Conservation (phyloP, 1,284 basidiomycete species). For the Exobasidium rhododendri region DNA sequence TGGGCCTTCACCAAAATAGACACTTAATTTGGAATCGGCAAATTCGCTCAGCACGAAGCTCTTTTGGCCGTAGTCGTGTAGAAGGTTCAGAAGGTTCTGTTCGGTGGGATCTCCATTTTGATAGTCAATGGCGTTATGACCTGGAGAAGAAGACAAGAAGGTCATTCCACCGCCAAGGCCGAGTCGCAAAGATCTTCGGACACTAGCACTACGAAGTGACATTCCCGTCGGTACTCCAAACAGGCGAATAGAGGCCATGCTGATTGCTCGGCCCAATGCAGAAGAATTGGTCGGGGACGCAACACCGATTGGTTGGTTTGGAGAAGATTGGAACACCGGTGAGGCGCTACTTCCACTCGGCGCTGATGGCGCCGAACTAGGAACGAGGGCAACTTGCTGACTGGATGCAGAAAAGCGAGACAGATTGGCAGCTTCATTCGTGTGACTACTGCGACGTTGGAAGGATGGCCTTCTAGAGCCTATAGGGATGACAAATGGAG, state of each 20-base stretch:
- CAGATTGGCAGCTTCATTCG: not conserved
- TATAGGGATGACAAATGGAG: conserved; percentile 39
- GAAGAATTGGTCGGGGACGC: conserved; percentile 5
- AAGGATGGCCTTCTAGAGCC: conserved; percentile 32
- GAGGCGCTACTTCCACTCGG: not conserved
- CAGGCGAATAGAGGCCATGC: conserved; percentile 81
- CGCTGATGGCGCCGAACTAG: not conserved
- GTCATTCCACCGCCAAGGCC: not conserved
- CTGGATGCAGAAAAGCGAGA: not conserved
- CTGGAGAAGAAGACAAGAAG: not conserved
- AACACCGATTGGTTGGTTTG: not conserved
- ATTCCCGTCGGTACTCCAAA: conserved; percentile 66
- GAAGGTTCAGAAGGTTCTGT: conserved; percentile 68
- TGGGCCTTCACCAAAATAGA: conserved; percentile 61
- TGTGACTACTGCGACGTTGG: conserved; percentile 8
- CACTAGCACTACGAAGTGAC: conserved; percentile 38
- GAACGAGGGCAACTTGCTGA: not conserved
- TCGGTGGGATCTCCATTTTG: conserved; percentile 57
- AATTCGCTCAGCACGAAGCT: conserved; percentile 87
- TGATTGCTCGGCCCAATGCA: conserved; percentile 63
- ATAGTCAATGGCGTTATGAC: not conserved
- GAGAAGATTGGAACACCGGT: not conserved
- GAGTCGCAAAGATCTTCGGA: conserved; percentile 20
- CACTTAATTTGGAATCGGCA: conserved; percentile 86
- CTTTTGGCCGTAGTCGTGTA: conserved; percentile 92